Conservation (phyloP, 2,329 filamentous ascomycete species). For the Trichoderma sp. region DNA sequence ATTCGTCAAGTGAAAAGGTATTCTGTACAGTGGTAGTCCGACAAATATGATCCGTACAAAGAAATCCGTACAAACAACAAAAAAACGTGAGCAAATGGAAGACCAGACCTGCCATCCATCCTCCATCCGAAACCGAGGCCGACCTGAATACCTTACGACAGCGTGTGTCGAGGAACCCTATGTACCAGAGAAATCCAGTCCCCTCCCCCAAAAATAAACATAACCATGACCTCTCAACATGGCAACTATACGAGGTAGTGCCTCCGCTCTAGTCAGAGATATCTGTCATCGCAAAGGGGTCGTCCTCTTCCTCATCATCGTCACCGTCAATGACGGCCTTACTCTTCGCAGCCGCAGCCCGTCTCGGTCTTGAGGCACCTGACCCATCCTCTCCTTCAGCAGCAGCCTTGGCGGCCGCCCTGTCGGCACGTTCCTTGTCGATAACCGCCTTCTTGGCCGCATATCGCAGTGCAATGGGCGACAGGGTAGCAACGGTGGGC, state of each 20-base stretch:
- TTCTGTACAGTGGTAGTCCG: not conserved
- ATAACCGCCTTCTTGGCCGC: conserved; percentile 52
- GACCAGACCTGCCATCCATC: not conserved
- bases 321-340: conserved; percentile 43
- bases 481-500: conserved; percentile 54
- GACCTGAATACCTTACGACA: not conserved
- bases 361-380: conserved; percentile 47
- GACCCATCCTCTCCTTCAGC: conserved; percentile 33
- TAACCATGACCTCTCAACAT: conserved; percentile 3
- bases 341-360: conserved; percentile 49
- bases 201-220: conserved; percentile 3
- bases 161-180: conserved; percentile 1
- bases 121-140: not conserved
- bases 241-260: not conserved
- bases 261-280: conserved; percentile 36
- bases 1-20: too few relatives aligned
- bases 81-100: not conserved
- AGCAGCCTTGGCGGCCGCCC: too few relatives aligned
- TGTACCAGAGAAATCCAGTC: conserved; percentile 8
- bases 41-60: not conserved
- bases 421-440: conserved; percentile 35
- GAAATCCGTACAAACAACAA: not conserved
- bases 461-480: conserved; percentile 70
- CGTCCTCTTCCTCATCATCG: conserved; percentile 44
- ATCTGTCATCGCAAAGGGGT: conserved; percentile 47